A percentile compares a stretch with the other conserved stretches of the same genome.
These are phyloP conservation scores for Rosa multiflora DNA, from an alignment of 306 rosid species.

Conservation along the genomic window DNA sequence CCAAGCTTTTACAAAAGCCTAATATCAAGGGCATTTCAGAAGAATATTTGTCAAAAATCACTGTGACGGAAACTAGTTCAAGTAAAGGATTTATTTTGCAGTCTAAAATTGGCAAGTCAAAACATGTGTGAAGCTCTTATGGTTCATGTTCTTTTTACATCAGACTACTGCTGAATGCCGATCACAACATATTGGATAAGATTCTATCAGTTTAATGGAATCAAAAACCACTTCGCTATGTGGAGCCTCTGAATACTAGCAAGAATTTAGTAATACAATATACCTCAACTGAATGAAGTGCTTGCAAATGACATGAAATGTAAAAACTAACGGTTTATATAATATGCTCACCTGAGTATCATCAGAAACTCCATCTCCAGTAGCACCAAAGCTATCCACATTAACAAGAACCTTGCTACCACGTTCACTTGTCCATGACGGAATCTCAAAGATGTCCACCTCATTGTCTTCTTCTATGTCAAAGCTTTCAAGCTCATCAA, in stretches of 20 bases:
- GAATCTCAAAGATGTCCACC: conserved; percentile 45
- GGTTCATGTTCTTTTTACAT: neutral
- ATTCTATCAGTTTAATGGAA: neutral
- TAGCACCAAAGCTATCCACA: conserved; percentile 87
- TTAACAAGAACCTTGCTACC: conserved; percentile 90
- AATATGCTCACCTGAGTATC: conserved; percentile 64
- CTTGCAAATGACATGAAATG: neutral
- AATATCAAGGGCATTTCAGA: conserved; percentile 31
- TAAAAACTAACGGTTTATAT: neutral
- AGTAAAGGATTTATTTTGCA: neutral
- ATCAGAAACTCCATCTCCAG: conserved; percentile 81
- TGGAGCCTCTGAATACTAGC: neutral
- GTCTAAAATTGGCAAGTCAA: neutral
- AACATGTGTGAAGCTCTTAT: neutral
- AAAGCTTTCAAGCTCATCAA: conserved; percentile 52
- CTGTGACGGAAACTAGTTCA: neutral
- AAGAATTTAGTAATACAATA: neutral
- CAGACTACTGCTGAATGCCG: neutral
- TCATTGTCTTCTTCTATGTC: conserved; percentile 54
- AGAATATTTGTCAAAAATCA: conserved; percentile 22
- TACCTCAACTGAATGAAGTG: neutral
- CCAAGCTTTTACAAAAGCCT: conserved; percentile 94
- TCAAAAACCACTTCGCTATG: neutral
- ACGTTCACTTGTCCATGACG: conserved; percentile 77
- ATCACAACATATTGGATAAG: conserved; percentile 3